phyloP scores from a whole-genome alignment of 2,329 filamentous ascomycete species.

The Dendryphion nanum region DNA sequence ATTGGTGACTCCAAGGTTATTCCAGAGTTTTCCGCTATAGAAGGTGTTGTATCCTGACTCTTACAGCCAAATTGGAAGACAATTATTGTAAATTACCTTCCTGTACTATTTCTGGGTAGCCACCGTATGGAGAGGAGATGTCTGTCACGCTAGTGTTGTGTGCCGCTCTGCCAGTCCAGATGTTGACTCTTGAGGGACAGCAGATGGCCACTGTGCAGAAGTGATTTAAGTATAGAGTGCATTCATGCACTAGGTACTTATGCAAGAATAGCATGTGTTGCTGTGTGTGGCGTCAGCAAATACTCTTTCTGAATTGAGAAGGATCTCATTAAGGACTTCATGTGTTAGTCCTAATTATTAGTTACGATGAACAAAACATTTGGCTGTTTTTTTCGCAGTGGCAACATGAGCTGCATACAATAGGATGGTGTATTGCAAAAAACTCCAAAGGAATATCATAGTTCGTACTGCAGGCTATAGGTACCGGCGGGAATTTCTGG shows the following conservation, averaged over 20 bases:
- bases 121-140: conserved; percentile 54
- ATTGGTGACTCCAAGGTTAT: conserved; percentile 60
- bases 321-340: conserved; percentile 3
- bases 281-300: conserved; percentile 48
- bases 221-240: conserved; percentile 59
- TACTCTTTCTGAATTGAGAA: background rate
- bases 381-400: conserved; percentile 8
- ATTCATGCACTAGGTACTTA: conserved; percentile 55
- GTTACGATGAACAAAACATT: conserved; percentile 67
- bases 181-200: conserved; percentile 63
- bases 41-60: conserved; percentile 67
- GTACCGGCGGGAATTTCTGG: no score
- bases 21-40: conserved; percentile 73
- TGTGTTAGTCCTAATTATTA: conserved; percentile 63
- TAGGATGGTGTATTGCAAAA: no score
- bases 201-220: conserved; percentile 65
- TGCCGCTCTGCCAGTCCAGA: conserved; percentile 63
- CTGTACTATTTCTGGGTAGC: conserved; percentile 66
- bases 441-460: no score
- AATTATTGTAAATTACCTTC: conserved; percentile 65
- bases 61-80: conserved; percentile 71
- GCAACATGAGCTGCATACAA: no score
- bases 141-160: conserved; percentile 71
- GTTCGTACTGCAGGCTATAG: no score
- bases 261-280: conserved; percentile 59